Evolutionary conservation across 208 protist species (phyloP), one percentile per base, ranked within the genome.

Genomic region (Dictyostelium gargantuum): DNA sequence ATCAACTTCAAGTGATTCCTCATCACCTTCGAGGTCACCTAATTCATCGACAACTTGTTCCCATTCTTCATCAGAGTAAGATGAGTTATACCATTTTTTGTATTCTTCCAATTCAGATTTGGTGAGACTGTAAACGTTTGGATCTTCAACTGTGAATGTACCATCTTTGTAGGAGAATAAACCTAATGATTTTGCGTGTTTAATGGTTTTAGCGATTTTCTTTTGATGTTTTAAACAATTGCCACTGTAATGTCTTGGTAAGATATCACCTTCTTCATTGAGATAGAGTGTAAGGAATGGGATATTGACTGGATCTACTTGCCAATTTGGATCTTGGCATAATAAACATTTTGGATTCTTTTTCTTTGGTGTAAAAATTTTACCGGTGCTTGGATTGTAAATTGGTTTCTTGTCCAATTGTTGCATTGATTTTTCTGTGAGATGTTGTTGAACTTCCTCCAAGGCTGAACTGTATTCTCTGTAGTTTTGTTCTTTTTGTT

Each of bases 141-240:
- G 93, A 63, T 84, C 80, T 56, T 91, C 40, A 40, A 94, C 80
- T 2, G 85, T 77, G 72, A 94, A 94, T 6, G 70, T 80, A 74
- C 86, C 93, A 11, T 77, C 70, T 44, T 94, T 94, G 38, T 94
- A 91, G 5, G 50, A 79, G 61, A 91, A 84, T 40, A 94, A 58
- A 50, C 93, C 93, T 13, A 94, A 85, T 54, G 85, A 11, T 54
- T 84, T 85, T 1, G 93, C 85, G 13, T 85, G 46, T 75, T 74
- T 94, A 40, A 94, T 91, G 0, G 76, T 94, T 54, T 5, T 72
- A 10, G 86, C 93, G 17, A 94, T 85, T 19, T 91, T 93, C 29
- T 85, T 91, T 56, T 94, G 93, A 86, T 94, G 93, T 80, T 82
- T 80, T 29, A 52, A 52, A 86, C 93, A 94, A 32, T 93, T 93